Conservation (phyloP, 148 eudicot genomes). For the Rhododendron griersonianum region DNA sequence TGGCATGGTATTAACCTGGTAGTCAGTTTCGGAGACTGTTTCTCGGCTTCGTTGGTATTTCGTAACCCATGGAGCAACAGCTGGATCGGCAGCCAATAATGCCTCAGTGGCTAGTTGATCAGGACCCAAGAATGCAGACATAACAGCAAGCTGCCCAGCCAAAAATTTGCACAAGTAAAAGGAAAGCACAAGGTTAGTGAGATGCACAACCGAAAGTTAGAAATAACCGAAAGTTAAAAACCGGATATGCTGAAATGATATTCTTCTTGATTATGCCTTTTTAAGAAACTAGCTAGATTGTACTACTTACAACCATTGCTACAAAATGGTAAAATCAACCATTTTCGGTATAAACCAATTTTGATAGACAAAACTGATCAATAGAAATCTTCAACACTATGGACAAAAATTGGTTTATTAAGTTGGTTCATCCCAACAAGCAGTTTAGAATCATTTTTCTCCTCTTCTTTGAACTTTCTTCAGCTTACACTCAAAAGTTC, state of each 20-base stretch:
- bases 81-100: slow-evolving; percentile 67
- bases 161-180: not conserved
- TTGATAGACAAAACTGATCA: not conserved
- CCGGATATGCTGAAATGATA: not conserved
- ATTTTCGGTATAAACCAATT: not conserved
- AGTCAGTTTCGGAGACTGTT: slow-evolving; percentile 92
- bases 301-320: not conserved
- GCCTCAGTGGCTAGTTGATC: slow-evolving; percentile 79
- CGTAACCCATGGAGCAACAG: slow-evolving; percentile 88
- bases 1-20: slow-evolving; percentile 47
- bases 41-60: slow-evolving; percentile 98
- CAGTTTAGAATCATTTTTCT: not conserved
- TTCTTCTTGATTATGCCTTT: not conserved
- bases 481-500: not conserved
- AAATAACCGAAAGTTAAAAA: not conserved
- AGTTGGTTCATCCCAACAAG: not conserved
- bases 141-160: slow-evolving; percentile 68
- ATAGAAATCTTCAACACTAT: not conserved
- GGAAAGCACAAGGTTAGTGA: not conserved
- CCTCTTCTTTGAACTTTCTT: not conserved
- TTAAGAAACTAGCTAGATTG: not conserved
- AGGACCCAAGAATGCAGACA: slow-evolving; percentile 97
- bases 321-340: not conserved
- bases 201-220: not conserved
- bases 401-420: too few relatives aligned